These are phyloP conservation scores for Rhizopogon hawkerae DNA, from an alignment of 1,284 basidiomycete species.

Conservation along the genomic window DNA sequence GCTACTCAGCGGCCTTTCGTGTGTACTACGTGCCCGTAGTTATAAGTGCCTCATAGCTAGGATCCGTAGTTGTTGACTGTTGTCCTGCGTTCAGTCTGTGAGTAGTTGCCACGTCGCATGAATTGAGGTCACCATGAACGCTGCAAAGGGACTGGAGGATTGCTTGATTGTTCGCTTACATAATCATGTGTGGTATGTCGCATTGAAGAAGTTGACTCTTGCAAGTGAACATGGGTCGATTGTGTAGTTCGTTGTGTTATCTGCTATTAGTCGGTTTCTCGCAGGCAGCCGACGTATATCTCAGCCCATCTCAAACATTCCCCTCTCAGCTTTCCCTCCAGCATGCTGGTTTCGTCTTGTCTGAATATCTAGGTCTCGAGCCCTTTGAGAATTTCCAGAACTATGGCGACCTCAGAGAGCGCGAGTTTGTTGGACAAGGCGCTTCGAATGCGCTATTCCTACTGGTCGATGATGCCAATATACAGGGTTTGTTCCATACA, in stretches of 20 bases:
- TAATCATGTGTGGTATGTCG: too few species aligned
- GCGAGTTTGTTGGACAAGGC: constrained; percentile 52
- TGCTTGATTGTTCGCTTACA: too few species aligned
- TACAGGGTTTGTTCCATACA: constrained; percentile 36
- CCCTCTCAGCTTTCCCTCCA: constrained; percentile 37
- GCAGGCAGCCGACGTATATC: constrained; percentile 46
- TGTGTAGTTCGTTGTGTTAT: constrained; percentile 18
- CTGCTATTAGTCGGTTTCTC: constrained; percentile 25
- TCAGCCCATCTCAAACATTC: constrained; percentile 33
- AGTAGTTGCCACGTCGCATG: too few species aligned
- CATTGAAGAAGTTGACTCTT: background rate
- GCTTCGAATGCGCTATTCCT: constrained; percentile 44
- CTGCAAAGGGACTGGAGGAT: too few species aligned
- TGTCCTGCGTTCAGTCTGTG: too few species aligned
- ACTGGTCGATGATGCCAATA: constrained; percentile 49
- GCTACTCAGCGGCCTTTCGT: too few species aligned
- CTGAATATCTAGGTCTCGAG: constrained; percentile 65
- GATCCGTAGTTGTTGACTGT: too few species aligned
- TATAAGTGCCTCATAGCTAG: too few species aligned
- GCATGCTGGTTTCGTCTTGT: constrained; percentile 50
- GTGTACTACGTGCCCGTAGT: too few species aligned
- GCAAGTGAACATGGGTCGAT: background rate
- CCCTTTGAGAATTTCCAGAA: constrained; percentile 44
- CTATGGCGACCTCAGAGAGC: constrained; percentile 27
- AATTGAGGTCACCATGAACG: too few species aligned